Base-by-base conservation (phyloP, 2,329 filamentous ascomycete species). In the Arthrobotrys entomopaga region DNA sequence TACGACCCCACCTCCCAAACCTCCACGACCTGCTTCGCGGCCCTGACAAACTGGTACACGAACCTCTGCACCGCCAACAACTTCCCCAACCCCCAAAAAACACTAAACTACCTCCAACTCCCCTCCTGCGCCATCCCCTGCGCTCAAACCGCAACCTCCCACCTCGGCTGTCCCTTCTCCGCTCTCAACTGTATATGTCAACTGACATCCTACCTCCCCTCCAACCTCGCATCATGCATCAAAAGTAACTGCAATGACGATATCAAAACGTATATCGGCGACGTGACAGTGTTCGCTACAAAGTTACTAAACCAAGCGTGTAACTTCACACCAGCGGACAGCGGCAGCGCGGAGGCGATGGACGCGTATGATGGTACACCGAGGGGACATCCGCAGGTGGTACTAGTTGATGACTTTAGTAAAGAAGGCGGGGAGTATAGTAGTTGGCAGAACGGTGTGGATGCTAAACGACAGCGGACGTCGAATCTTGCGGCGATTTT, bases 401-500 rank as follows among this genome's bases (percentile, higher is more conserved):
- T 64, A 1, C n/a, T 70, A n/a, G 65, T 24, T 1, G 24, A 10
- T 1, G 50, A 70, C 34, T 70, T 70, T 22, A n/a, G n/a, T n/a
- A n/a, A n/a, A n/a, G n/a, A 57, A 10, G 65, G 65, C 2, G 6
- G 29, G 19, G 65, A 70, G 48, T 70, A 70, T 19, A 64, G 50
- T 13, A 16, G 38, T 7, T 70, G 65, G 65, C 65, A 70, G 29
- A 16, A 50, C 2, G 65, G 50, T 24, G 52, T 70, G 65, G 26
- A 70, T 53, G 3, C 1, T 2, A 63, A 64, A 19, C n/a, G 65
- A 20, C 20, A 8, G 11, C 43, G 20, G 52, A 20, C 26, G 52
- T 50, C 57, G 15, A 70, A 58, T 64, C 38, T 70, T 50, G 65
- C 58, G 24, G 65, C 48, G 5, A 70, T 70, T 16, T 42, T 70